Evolutionary conservation across 108 stramenopile genomes (phyloP).

Genomic region (Cylindrotheca closterium): DNA sequence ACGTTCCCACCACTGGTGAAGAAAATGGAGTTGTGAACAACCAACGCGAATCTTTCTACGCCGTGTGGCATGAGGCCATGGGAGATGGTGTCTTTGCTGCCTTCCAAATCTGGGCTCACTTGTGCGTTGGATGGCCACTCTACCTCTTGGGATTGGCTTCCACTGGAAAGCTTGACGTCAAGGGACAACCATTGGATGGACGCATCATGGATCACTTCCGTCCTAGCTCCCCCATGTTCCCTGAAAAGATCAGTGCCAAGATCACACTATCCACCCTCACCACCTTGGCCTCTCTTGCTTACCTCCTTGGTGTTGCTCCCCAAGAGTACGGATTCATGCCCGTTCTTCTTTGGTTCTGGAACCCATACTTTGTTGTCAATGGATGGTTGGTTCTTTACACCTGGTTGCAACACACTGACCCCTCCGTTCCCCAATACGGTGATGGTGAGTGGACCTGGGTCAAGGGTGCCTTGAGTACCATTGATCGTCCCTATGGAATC

Average conservation of each 20-base stretch:
- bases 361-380: constrained; percentile 94
- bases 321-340: constrained; percentile 67
- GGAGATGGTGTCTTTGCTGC: constrained; percentile 89
- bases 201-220: constrained; percentile 85
- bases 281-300: constrained; percentile 60
- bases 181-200: constrained; percentile 62
- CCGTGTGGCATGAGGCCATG: constrained; percentile 82
- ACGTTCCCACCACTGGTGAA: constrained; percentile 63
- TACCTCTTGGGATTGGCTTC: constrained; percentile 87
- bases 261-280: constrained; percentile 78
- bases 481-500: constrained; percentile 96
- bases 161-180: constrained; percentile 70
- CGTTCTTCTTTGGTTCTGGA: constrained; percentile 90
- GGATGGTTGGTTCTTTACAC: constrained; percentile 98
- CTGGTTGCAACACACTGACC: constrained; percentile 99
- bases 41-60: constrained; percentile 73
- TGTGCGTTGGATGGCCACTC: constrained; percentile 87
- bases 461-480: constrained; percentile 94
- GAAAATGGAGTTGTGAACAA: constrained; percentile 76
- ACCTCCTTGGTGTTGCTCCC: constrained; percentile 28
- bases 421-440: constrained; percentile 96
- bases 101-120: constrained; percentile 88
- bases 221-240: constrained; percentile 90
- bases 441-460: constrained; percentile 98
- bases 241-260: constrained; percentile 72